Percentiles rank a stretch among this genome's conserved stretches.
Evolutionary conservation across 768 basidiomycete genomes (phyloP).

Genomic region (Tylopilus rubrobrunneus): DNA sequence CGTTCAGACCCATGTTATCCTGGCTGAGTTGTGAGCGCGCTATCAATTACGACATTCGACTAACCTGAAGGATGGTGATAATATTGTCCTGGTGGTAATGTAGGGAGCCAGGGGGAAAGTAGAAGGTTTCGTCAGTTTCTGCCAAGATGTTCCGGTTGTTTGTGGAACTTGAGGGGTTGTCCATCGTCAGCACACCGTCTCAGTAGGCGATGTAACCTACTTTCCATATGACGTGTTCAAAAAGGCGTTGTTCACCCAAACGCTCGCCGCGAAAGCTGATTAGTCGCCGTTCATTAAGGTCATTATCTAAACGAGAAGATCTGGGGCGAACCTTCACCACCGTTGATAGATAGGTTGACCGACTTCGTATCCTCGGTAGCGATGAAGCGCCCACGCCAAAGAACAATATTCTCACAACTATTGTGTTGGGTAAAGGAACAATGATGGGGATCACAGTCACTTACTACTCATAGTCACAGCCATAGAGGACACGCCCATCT

Average conservation of each 20-base stretch:
- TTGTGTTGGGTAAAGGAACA: conserved; percentile 5
- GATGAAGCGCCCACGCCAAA: conserved; percentile 81
- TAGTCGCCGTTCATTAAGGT: background rate
- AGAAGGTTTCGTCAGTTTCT: conserved; percentile 66
- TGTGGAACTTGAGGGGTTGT: conserved; percentile 43
- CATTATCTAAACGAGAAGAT: background rate
- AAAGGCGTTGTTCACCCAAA: conserved; percentile 76
- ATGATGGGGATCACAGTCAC: conserved; percentile 21
- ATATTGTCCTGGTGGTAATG: conserved; percentile 59
- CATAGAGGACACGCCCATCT: conserved; percentile 75
- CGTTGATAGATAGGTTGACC: conserved; percentile 76
- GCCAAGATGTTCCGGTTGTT: conserved; percentile 57
- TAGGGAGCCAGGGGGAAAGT: conserved; percentile 57
- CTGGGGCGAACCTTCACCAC: conserved; percentile 56
- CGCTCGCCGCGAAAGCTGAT: conserved; percentile 71
- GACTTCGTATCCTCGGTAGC: conserved; percentile 57
- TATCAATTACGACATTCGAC: conserved; percentile 3
- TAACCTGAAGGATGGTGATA: conserved; percentile 71
- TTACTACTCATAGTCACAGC: conserved; percentile 85
- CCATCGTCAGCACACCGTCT: background rate
- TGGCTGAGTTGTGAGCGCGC: conserved; percentile 23
- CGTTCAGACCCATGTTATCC: conserved; percentile 81
- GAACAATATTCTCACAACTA: conserved; percentile 78
- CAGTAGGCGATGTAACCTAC: conserved; percentile 35
- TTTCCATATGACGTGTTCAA: conserved; percentile 72